Conservation (phyloP, 78 protist species). For the Cavenderia fasciculata region DNA sequence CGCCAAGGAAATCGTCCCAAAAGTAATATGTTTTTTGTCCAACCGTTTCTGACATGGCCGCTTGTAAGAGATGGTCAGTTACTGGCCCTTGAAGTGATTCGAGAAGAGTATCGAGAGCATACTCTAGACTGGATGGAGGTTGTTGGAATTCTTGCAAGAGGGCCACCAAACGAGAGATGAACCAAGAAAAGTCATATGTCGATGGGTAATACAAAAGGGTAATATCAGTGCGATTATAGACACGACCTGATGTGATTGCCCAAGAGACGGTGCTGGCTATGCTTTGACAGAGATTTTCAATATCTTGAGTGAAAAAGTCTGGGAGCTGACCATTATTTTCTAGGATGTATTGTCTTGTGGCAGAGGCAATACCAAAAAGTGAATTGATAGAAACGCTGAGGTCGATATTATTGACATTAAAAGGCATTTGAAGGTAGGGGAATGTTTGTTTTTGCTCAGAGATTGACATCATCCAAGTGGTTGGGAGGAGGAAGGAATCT, state of each 20-base stretch:
- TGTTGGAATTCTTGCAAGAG: neutral
- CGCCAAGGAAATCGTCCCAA: conserved; percentile 42
- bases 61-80: neutral
- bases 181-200: conserved; percentile 19
- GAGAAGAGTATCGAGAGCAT: no score
- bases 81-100: neutral
- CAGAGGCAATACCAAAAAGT: conserved; percentile 1
- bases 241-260: no score
- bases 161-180: neutral
- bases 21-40: no score
- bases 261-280: no score
- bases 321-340: no score
- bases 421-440: neutral
- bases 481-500: conserved; percentile 14
- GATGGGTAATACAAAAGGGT: conserved; percentile 25
- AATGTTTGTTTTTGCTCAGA: neutral
- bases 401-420: conserved; percentile 16
- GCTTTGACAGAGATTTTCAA: no score
- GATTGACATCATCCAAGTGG: neutral
- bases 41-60: neutral
- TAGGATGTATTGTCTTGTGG: neutral
- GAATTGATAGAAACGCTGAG: neutral
- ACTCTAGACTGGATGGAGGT: neutral
- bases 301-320: neutral
- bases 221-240: neutral